Conservation (phyloP, 345 rosid species). For the Balakata baccata region DNA sequence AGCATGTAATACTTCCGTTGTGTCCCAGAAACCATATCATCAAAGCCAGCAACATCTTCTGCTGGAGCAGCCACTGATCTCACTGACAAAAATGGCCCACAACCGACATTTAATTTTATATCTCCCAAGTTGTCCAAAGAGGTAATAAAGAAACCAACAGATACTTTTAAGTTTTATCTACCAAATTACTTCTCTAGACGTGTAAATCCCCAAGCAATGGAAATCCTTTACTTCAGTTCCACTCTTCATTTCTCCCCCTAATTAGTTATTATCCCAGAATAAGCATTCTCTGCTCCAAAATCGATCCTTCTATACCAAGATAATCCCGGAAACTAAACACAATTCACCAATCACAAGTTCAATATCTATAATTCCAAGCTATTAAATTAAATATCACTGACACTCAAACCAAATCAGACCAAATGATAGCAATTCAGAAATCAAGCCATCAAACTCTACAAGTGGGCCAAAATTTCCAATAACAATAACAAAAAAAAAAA, state of each 20-base stretch:
- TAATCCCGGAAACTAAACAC: background rate
- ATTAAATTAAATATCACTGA: background rate
- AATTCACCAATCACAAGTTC: background rate
- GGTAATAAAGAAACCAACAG: background rate
- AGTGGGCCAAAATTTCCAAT: background rate
- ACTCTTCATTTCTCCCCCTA: background rate
- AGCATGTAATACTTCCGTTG: slow-evolving; percentile 91
- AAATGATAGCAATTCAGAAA: background rate
- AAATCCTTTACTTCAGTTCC: background rate
- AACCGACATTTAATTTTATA: background rate
- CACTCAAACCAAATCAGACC: background rate
- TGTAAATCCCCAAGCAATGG: background rate
- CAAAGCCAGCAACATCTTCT: slow-evolving; percentile 70
- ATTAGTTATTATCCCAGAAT: background rate
- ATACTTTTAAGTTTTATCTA: background rate
- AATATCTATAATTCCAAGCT: background rate
- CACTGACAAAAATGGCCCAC: slow-evolving; percentile 45
- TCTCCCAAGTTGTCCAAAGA: background rate
- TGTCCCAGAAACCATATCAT: slow-evolving; percentile 81
- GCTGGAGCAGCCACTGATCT: slow-evolving; percentile 77
- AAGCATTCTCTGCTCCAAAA: background rate
- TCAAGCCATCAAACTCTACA: background rate
- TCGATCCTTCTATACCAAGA: background rate
- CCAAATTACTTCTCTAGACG: background rate
- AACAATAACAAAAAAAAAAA: background rate